Percentiles rank a stretch among this genome's conserved stretches.
Conservation (phyloP, 345 rosid genomes). For the Arabidopsis arenosa region DNA sequence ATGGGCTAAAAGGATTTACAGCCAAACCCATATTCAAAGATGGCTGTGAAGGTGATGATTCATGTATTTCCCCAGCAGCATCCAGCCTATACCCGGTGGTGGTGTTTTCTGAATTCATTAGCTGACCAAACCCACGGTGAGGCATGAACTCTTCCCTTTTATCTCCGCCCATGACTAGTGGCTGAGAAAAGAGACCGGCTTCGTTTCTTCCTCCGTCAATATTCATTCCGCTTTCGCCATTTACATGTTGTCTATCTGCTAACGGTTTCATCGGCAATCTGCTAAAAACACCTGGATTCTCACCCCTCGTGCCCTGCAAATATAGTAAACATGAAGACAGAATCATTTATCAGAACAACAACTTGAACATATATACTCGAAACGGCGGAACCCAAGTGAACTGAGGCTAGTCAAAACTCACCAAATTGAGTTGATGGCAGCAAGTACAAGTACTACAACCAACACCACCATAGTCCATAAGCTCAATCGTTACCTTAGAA, state of each 20-base stretch:
- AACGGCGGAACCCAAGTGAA: neutral
- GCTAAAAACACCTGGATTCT: slow-evolving; percentile 53
- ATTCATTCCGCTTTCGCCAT: slow-evolving; percentile 46
- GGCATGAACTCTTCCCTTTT: slow-evolving; percentile 53
- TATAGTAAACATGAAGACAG: neutral
- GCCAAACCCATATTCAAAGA: slow-evolving; percentile 68
- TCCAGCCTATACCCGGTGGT: slow-evolving; percentile 51
- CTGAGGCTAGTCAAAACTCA: slow-evolving; percentile 45
- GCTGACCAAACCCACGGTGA: slow-evolving; percentile 42
- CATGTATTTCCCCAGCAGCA: slow-evolving; percentile 55
- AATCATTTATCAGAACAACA: slow-evolving; percentile 14
- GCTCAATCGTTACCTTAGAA: slow-evolving; percentile 57
- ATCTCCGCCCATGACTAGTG: slow-evolving; percentile 46
- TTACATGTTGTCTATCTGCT: slow-evolving; percentile 44
- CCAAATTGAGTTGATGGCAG: slow-evolving; percentile 50
- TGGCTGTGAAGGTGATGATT: slow-evolving; percentile 61
- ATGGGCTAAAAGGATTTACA: slow-evolving; percentile 50
- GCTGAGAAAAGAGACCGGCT: slow-evolving; percentile 52
- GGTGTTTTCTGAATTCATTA: slow-evolving; percentile 46
- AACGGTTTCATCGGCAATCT: slow-evolving; percentile 45
- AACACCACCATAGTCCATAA: slow-evolving; percentile 85
- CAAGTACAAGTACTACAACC: slow-evolving; percentile 66
- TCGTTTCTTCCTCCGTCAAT: slow-evolving; percentile 57
- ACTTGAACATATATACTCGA: neutral
- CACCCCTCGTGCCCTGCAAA: slow-evolving; percentile 53